Evolutionary conservation across 805 yeast species (phyloP).

Genomic region (Yamadazyma sp.): DNA sequence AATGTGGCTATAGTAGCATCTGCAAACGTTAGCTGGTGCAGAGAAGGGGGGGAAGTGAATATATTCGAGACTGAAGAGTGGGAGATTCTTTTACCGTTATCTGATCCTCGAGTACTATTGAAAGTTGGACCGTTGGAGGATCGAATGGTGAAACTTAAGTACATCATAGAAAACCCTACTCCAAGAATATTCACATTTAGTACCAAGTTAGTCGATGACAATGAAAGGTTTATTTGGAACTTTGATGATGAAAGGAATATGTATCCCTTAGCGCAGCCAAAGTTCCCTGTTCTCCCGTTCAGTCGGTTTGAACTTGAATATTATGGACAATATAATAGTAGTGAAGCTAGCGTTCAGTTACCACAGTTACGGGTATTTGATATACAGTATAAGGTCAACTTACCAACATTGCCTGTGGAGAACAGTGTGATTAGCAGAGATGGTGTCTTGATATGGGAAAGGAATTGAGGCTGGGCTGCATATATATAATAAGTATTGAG

Average conservation of each 20-base stretch:
- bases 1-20: slow-evolving; percentile 31
- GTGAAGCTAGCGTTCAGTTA: slow-evolving; percentile 29
- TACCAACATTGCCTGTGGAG: slow-evolving; percentile 42
- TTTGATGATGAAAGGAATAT: slow-evolving; percentile 25
- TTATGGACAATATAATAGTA: slow-evolving; percentile 15
- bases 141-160: slow-evolving; percentile 36
- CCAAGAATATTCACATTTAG: slow-evolving; percentile 64
- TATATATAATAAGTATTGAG: not conserved
- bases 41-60: slow-evolving; percentile 24
- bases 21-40: slow-evolving; percentile 32
- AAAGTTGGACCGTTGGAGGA: slow-evolving; percentile 20
- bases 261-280: slow-evolving; percentile 30
- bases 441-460: slow-evolving; percentile 12
- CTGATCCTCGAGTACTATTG: slow-evolving; percentile 68
- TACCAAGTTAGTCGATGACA: slow-evolving; percentile 36
- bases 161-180: slow-evolving; percentile 73
- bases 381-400: slow-evolving; percentile 60
- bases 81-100: slow-evolving; percentile 57
- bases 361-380: slow-evolving; percentile 71
- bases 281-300: slow-evolving; percentile 62
- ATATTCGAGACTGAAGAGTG: slow-evolving; percentile 38
- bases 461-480: not conserved
- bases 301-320: slow-evolving; percentile 47
- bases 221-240: slow-evolving; percentile 24
- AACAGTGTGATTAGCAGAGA: slow-evolving; percentile 19